Base-by-base conservation (phyloP, 306 rosid species). In the Glycine tomentella region DNA sequence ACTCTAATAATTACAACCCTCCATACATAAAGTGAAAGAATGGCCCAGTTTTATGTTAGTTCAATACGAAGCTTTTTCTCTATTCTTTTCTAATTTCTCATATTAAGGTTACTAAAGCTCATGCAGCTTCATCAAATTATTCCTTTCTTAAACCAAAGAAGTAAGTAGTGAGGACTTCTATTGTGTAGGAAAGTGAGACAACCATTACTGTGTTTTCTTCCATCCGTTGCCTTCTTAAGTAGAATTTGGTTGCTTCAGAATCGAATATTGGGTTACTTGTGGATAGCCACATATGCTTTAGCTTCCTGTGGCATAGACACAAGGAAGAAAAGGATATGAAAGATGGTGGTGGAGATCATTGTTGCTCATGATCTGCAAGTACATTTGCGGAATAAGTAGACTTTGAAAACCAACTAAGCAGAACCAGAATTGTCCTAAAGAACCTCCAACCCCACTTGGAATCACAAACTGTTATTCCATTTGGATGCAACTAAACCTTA, bases 361-460 rank as follows among this genome's bases (percentile, higher is more conserved):
- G 84, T 88, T 87, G 92, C 93, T 80, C 90, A 82, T 86, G 92
- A 87, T 90, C 91, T 75, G 87, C 88, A 10, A 89, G 81, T 85
- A 61, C 97, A 71, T 92, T 85, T 85, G 91, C 87, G 6, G 87
- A 88, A 25, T 25, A 25, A 90, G 86, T 89, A 72, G 90, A 94
- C 79, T 87, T 89, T 45, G 91, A 81, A 71, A 89, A 90, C 81
- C 90, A 85, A 77, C 72, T 81, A 33, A 89, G 88, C 83, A 69
- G 84, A 81, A 92, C 89, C 77, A 89, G 75, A 88, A 84, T 93
- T 4, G 72, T 88, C 64, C 88, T 88, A 36, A 90, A 92, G 73
- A 92, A 86, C 80, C 97, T 92, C 76, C n/a, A 70, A 88, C 65
- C 93, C 97, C 63, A 88, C n/a, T n/a, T n/a, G n/a, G n/a, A n/a